Conservation (phyloP, 495 filamentous ascomycete species). For the Saxispiralis lemnorum region DNA sequence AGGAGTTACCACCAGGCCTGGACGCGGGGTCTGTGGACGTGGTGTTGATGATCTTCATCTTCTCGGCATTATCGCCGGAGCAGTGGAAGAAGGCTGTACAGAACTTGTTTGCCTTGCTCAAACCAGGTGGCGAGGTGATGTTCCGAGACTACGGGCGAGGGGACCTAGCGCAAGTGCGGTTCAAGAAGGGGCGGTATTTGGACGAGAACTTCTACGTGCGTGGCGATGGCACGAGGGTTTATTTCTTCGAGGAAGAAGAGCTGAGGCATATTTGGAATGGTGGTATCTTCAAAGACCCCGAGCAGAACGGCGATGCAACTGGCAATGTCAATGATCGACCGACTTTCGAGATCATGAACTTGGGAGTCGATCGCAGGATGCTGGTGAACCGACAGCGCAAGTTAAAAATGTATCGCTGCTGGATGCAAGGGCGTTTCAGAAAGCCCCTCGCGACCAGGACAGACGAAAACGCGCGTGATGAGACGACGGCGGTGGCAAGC, state of each 20-base stretch:
- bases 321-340: conserved; percentile 2
- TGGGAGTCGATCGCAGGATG: conserved; percentile 71
- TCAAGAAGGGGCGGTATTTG: conserved; percentile 82
- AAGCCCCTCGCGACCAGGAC: conserved; percentile 38
- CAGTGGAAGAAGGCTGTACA: conserved; percentile 72
- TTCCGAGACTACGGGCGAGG: conserved; percentile 93
- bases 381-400: conserved; percentile 79
- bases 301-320: not conserved
- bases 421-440: conserved; percentile 80
- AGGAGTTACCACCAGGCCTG: conserved; percentile 52
- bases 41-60: conserved; percentile 88
- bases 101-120: conserved; percentile 67
- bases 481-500: no score
- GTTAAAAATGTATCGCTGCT: conserved; percentile 95
- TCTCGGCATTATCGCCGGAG: conserved; percentile 68
- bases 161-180: conserved; percentile 87
- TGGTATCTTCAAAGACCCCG: not conserved
- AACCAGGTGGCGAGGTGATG: conserved; percentile 72
- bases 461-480: no score
- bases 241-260: conserved; percentile 85
- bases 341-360: conserved; percentile 49
- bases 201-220: conserved; percentile 93
- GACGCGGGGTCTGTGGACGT: conserved; percentile 63
- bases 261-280: conserved; percentile 61
- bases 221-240: conserved; percentile 89